Evolutionary conservation across 2,329 filamentous ascomycete genomes (phyloP).

Genomic region (Westerdykella aurantiaca): DNA sequence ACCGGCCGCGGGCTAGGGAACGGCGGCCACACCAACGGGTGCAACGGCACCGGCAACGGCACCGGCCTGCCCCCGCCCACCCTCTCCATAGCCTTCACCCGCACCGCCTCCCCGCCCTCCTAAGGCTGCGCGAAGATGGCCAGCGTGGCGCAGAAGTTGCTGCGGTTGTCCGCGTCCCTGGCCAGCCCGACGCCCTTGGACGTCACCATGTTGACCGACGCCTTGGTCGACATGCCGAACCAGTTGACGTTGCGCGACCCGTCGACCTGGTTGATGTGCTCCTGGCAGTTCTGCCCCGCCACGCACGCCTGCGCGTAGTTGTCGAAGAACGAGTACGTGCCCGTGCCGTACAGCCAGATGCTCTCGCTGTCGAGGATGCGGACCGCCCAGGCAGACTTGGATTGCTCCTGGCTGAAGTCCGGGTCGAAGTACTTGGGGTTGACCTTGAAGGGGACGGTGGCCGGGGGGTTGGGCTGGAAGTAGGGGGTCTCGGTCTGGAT

Average conservation of each 20-base stretch:
- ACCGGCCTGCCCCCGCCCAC: too few species aligned
- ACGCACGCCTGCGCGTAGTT: constrained; percentile 51
- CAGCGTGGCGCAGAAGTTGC: constrained; percentile 46
- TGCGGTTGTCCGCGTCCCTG: constrained; percentile 42
- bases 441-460: constrained; percentile 52
- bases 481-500: constrained; percentile 68
- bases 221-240: constrained; percentile 47
- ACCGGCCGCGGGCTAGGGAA: too few species aligned
- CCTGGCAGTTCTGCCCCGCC: constrained; percentile 45
- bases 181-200: constrained; percentile 32
- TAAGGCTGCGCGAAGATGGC: constrained; percentile 33
- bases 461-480: constrained; percentile 60
- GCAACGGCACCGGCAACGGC: too few species aligned
- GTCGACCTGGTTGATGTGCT: constrained; percentile 45
- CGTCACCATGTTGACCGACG: constrained; percentile 46
- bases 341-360: constrained; percentile 44
- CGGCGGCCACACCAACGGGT: too few species aligned
- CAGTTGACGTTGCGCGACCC: constrained; percentile 40
- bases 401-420: constrained; percentile 32
- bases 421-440: constrained; percentile 42
- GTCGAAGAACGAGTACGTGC: constrained; percentile 56
- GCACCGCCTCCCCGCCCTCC: background rate
- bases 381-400: constrained; percentile 44
- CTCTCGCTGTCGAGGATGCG: constrained; percentile 37
- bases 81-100: too few species aligned